phyloP scores from a whole-genome alignment of 768 basidiomycete genomes.

The Pleurotus cornucopiae region DNA sequence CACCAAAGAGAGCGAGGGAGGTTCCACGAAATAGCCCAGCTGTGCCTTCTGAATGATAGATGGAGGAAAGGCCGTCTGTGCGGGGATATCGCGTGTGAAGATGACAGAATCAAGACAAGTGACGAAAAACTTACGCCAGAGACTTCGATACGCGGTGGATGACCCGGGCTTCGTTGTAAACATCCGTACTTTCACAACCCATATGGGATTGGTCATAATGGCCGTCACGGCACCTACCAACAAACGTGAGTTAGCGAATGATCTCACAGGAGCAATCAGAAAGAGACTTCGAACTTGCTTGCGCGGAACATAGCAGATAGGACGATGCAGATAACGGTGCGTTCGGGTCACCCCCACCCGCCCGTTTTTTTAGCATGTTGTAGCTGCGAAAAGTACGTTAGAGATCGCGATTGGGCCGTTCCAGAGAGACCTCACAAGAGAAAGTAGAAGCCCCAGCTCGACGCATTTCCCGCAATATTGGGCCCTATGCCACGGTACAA shows the following conservation, averaged over 20 bases:
- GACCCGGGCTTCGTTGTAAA: slow-evolving; percentile 75
- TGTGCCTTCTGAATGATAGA: slow-evolving; percentile 71
- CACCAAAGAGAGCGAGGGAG: slow-evolving; percentile 82
- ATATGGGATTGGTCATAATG: slow-evolving; percentile 93
- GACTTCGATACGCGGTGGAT: slow-evolving; percentile 70
- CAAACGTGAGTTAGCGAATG: slow-evolving; percentile 9
- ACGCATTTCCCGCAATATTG: slow-evolving; percentile 92
- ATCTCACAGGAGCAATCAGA: slow-evolving; percentile 9
- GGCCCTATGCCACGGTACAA: slow-evolving; percentile 87
- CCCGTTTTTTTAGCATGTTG: slow-evolving; percentile 86
- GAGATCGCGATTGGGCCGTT: too few relatives aligned
- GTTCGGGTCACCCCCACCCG: slow-evolving; percentile 61
- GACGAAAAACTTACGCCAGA: slow-evolving; percentile 57
- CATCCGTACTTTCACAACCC: slow-evolving; percentile 97
- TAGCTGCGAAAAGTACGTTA: slow-evolving; percentile 50
- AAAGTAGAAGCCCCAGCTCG: slow-evolving; percentile 98
- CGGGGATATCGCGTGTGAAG: background rate
- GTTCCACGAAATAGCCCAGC: slow-evolving; percentile 86
- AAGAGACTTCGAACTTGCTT: slow-evolving; percentile 80
- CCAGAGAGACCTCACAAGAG: slow-evolving; percentile 68
- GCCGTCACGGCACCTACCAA: slow-evolving; percentile 85
- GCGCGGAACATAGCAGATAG: slow-evolving; percentile 86
- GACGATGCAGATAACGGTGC: slow-evolving; percentile 68
- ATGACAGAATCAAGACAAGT: slow-evolving; percentile 4
- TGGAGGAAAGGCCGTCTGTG: slow-evolving; percentile 63